A percentile compares a stretch with the other conserved stretches of the same genome.
Evolutionary conservation across 2,329 filamentous ascomycete species (phyloP).

Genomic region (Escovopsis weberi): DNA sequence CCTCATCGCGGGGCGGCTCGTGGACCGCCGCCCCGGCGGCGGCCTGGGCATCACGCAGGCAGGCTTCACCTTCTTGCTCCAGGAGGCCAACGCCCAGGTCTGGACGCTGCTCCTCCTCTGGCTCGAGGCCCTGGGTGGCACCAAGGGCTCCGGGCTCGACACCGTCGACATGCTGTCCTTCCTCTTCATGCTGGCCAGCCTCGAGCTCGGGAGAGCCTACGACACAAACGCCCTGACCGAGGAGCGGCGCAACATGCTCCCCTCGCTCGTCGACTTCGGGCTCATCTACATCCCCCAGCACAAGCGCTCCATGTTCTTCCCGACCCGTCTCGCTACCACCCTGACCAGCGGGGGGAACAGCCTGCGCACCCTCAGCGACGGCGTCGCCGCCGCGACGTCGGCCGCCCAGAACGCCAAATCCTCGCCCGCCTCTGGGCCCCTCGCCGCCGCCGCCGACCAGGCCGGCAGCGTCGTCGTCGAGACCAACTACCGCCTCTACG

Average conservation of each 20-base stretch:
- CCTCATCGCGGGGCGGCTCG: slow-evolving; percentile 65
- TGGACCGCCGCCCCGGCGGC: slow-evolving; percentile 48
- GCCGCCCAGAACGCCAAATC: slow-evolving; percentile 28
- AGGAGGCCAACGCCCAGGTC: slow-evolving; percentile 91
- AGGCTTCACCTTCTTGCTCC: slow-evolving; percentile 86
- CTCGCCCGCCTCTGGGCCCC: slow-evolving; percentile 51
- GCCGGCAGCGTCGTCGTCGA: slow-evolving; percentile 89
- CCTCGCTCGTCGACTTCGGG: slow-evolving; percentile 80
- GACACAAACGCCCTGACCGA: slow-evolving; percentile 70
- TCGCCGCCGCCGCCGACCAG: slow-evolving; percentile 24
- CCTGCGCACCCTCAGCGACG: slow-evolving; percentile 54
- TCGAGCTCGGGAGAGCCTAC: slow-evolving; percentile 86
- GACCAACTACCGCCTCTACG: slow-evolving; percentile 95
- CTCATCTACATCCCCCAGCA: slow-evolving; percentile 61
- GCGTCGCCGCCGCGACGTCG: slow-evolving; percentile 52
- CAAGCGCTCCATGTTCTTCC: slow-evolving; percentile 57
- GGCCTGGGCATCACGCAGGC: slow-evolving; percentile 76
- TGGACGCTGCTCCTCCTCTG: slow-evolving; percentile 93
- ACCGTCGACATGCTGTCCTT: slow-evolving; percentile 91
- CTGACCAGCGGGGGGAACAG: slow-evolving; percentile 71
- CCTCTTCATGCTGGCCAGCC: slow-evolving; percentile 84
- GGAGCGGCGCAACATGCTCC: slow-evolving; percentile 76
- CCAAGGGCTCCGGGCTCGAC: slow-evolving; percentile 52
- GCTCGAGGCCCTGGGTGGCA: slow-evolving; percentile 62
- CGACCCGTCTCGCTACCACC: slow-evolving; percentile 85